Evolutionary conservation across 805 yeast species (phyloP).

Genomic region (Henningerozyma blattae): DNA sequence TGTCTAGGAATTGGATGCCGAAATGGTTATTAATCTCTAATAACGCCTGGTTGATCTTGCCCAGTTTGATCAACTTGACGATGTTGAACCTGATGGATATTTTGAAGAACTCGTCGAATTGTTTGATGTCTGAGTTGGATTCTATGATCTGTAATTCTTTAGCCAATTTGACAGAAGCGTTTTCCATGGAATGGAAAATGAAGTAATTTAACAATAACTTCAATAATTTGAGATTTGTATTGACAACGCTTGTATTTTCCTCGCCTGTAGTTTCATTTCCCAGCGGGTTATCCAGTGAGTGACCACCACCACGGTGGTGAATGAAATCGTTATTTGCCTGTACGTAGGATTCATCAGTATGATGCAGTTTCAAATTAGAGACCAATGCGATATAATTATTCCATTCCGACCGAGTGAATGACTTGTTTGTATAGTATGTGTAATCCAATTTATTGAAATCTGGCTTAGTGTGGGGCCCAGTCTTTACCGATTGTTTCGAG

Average conservation of each 20-base stretch:
- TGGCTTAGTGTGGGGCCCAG: no score
- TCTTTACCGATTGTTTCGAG: no score
- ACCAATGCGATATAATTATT: background rate
- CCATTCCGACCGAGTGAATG: background rate
- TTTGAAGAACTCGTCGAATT: slow-evolving; percentile 20
- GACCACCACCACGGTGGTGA: no score
- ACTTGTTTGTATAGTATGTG: background rate
- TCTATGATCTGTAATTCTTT: slow-evolving; percentile 34
- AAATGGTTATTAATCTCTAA: slow-evolving; percentile 20
- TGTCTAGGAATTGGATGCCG: slow-evolving; percentile 17
- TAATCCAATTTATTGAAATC: no score
- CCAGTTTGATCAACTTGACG: slow-evolving; percentile 15
- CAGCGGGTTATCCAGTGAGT: background rate
- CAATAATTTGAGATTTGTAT: slow-evolving; percentile 14
- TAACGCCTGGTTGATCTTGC: slow-evolving; percentile 19
- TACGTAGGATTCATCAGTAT: background rate
- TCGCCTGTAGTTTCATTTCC: background rate
- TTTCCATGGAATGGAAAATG: slow-evolving; percentile 65
- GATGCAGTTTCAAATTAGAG: background rate
- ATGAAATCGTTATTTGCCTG: background rate
- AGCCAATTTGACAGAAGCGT: slow-evolving; percentile 52
- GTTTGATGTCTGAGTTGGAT: slow-evolving; percentile 16
- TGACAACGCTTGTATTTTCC: background rate
- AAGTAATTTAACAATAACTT: slow-evolving; percentile 57
- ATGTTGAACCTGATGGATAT: slow-evolving; percentile 17